These are phyloP conservation scores for Pleochaeta shiraiana DNA, from an alignment of 2,329 filamentous ascomycete genomes.

Conservation along the genomic window DNA sequence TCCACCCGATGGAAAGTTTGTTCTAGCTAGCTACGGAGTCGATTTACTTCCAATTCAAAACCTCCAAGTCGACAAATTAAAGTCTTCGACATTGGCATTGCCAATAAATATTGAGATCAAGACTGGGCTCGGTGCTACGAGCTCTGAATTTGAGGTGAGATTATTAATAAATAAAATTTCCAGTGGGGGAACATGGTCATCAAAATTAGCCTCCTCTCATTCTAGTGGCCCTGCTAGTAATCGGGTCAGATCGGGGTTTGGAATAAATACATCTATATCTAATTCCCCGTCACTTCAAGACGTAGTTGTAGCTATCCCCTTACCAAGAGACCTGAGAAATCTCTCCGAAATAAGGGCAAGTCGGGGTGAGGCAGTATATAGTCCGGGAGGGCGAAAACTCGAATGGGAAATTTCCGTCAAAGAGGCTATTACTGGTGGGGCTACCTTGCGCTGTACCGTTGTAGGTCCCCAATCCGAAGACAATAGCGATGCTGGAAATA, in stretches of 20 bases:
- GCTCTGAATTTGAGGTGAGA: slow-evolving; percentile 75
- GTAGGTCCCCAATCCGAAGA: slow-evolving; percentile 37
- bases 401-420: slow-evolving; percentile 71
- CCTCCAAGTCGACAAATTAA: slow-evolving; percentile 31
- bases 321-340: slow-evolving; percentile 61
- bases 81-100: slow-evolving; percentile 43
- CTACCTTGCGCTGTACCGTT: slow-evolving; percentile 60
- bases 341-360: slow-evolving; percentile 62
- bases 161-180: slow-evolving; percentile 49
- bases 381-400: slow-evolving; percentile 44
- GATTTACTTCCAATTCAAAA: slow-evolving; percentile 58
- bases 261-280: slow-evolving; percentile 24
- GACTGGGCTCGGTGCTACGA: slow-evolving; percentile 51
- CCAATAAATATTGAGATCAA: slow-evolving; percentile 67
- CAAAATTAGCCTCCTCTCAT: slow-evolving; percentile 20
- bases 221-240: slow-evolving; percentile 20
- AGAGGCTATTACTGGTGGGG: slow-evolving; percentile 48
- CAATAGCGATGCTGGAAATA: slow-evolving; percentile 23
- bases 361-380: slow-evolving; percentile 67
- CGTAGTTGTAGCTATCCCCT: slow-evolving; percentile 53
- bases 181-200: slow-evolving; percentile 20
- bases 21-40: slow-evolving; percentile 84
- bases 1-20: slow-evolving; percentile 83
- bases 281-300: slow-evolving; percentile 43
- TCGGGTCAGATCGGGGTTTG: slow-evolving; percentile 20